These are phyloP conservation scores for Eimeria acervulina DNA, from an alignment of 169 alveolate species.

Conservation along the genomic window DNA sequence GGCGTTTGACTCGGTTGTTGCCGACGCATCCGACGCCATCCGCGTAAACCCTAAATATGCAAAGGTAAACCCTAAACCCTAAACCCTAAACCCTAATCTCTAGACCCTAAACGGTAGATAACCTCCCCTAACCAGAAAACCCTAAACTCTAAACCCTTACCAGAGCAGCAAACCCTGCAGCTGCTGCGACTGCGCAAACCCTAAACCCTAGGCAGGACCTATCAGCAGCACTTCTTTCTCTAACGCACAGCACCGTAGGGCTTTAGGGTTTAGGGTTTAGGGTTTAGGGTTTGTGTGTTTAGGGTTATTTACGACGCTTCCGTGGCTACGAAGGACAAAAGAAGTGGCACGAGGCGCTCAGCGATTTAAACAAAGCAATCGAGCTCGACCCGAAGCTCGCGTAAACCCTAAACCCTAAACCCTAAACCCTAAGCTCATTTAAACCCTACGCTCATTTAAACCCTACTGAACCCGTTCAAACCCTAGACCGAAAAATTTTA, in stretches of 20 bases:
- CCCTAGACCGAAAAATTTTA: too few relatives aligned
- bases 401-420: conserved; percentile 68
- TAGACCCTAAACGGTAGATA: too few relatives aligned
- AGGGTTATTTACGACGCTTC: conserved; percentile 91
- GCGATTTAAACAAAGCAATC: conserved; percentile 93
- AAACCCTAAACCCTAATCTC: not conserved
- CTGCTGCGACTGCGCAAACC: not conserved
- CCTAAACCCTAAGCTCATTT: not conserved
- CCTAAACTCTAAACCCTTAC: not conserved
- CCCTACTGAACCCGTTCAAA: not conserved
- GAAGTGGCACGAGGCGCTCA: conserved; percentile 93
- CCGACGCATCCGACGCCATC: conserved; percentile 91
- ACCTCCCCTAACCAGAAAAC: too few relatives aligned
- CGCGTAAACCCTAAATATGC: conserved; percentile 86
- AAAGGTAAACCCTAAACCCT: conserved; percentile 83
- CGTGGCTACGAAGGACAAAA: conserved; percentile 91
- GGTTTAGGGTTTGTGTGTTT: not conserved
- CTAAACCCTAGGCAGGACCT: conserved; percentile 5
- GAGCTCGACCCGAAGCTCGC: conserved; percentile 90
- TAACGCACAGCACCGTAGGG: conserved; percentile 63
- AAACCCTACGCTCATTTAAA: not conserved
- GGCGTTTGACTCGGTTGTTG: conserved; percentile 89
- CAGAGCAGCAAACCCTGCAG: not conserved
- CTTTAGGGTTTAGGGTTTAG: conserved; percentile 11
- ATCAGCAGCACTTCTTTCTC: conserved; percentile 53